Conservation (phyloP, 805 yeast genomes). For the Candida jianshihensis region DNA sequence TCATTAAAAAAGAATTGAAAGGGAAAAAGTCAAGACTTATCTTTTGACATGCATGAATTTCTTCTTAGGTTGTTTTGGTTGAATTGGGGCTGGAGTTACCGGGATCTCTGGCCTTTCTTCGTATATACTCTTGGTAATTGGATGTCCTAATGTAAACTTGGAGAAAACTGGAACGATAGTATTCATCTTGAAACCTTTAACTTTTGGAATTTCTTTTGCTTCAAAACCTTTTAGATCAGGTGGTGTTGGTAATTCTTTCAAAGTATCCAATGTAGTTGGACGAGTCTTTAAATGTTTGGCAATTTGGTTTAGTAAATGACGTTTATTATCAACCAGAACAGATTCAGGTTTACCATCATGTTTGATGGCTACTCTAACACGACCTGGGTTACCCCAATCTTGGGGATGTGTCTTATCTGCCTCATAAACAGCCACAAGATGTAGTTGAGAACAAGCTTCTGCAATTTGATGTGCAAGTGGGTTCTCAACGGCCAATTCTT, state of each 20-base stretch:
- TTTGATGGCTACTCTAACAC: conserved; percentile 71
- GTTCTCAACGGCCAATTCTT: conserved; percentile 65
- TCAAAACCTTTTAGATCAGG: conserved; percentile 50
- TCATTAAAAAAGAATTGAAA: not conserved
- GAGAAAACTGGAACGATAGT: conserved; percentile 85
- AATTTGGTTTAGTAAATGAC: conserved; percentile 55
- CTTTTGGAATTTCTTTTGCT: conserved; percentile 60
- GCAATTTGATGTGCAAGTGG: conserved; percentile 81
- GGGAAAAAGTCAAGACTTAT: conserved; percentile 10
- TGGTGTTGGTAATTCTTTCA: conserved; percentile 60
- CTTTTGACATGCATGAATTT: conserved; percentile 60
- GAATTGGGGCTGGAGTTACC: conserved; percentile 24
- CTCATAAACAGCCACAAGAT: conserved; percentile 44
- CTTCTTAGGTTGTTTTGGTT: conserved; percentile 42
- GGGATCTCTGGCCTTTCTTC: conserved; percentile 44
- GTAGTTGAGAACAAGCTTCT: conserved; percentile 51
- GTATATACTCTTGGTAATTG: conserved; percentile 67
- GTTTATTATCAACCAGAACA: conserved; percentile 41
- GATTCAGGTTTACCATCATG: conserved; percentile 37
- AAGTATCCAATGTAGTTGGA: conserved; percentile 62
- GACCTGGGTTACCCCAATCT: conserved; percentile 96
- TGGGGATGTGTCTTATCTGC: conserved; percentile 90
- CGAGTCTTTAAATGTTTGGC: conserved; percentile 54
- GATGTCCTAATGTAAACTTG: conserved; percentile 73
- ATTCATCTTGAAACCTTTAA: conserved; percentile 84